Base-by-base conservation (phyloP, 2,329 filamentous ascomycete species). In the Chrysosporium queenslandicum region DNA sequence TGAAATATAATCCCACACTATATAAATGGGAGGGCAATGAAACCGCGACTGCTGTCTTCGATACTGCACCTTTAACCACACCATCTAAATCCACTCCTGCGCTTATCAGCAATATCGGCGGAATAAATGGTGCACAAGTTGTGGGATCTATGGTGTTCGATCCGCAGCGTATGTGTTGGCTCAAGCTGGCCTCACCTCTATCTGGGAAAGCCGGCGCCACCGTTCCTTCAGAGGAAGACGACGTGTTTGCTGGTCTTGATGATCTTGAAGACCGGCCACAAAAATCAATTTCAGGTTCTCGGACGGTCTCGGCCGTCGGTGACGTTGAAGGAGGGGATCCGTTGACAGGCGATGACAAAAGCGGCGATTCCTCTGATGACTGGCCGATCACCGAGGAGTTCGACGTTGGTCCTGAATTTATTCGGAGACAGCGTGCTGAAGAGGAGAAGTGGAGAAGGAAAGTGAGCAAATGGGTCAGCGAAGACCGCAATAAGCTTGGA, bases 81-180 rank as follows among this genome's bases (percentile, higher is more conserved):
- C 68, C 68, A 29, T 72, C 73, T 27, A 74, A 71, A 59, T 68
- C 67, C 39, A 64, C 73, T 55, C 67, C 69, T 30, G 89, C 91
- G 4, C 77, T 98, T 16, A 98, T 98, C 62, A 89, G 89, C 45
- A 92, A 95, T 59, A 87, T 96, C 58, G 86, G 85, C 51, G 78
- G 83, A 3, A 83, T 84, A 56, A 87, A 91, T 63, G 90, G 88
- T 56, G 85, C 95, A 12, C 90, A 96, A 69, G 86, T 96, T 32
- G 89, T 96, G 53, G 87, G 89, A n/a, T 88, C 89, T 60, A 98
- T 98, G 92, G 86, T 97, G 8, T 98, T 97, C 66, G 92, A 98
- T 64, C 92, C 92, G 2, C 84, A 88, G 57, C 87, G 87, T 61
- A 97, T 98, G 91, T 94, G 89, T 67, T 98, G 92, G 92, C 77